Evolutionary conservation across 805 yeast genomes (phyloP).

Genomic region (Wickerhamomyces xylosicus): DNA sequence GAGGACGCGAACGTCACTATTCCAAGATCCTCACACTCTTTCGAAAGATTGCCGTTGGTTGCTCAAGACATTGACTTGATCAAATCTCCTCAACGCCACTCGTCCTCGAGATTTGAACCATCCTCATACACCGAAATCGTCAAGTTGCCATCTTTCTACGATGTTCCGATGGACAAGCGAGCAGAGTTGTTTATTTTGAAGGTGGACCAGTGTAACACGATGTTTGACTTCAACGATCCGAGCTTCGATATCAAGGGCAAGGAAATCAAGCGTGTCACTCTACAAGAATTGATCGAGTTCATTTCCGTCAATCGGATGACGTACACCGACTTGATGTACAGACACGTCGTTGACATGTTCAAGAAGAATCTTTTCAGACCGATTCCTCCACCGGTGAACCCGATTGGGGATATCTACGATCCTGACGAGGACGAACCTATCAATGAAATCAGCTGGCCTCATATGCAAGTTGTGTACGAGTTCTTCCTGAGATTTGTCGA

Average conservation of each 20-base stretch:
- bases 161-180: constrained; percentile 75
- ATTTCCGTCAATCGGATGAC: constrained; percentile 74
- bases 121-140: constrained; percentile 52
- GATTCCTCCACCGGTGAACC: constrained; percentile 96
- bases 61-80: constrained; percentile 73
- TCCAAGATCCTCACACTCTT: constrained; percentile 38
- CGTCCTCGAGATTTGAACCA: constrained; percentile 86
- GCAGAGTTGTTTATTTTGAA: constrained; percentile 75
- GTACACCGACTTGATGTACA: constrained; percentile 85
- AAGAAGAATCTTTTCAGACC: constrained; percentile 85
- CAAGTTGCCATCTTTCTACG: constrained; percentile 79
- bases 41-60: constrained; percentile 50
- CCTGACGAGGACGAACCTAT: constrained; percentile 99
- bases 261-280: constrained; percentile 78
- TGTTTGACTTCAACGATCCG: constrained; percentile 92
- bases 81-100: constrained; percentile 81
- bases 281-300: constrained; percentile 84
- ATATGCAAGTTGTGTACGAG: constrained; percentile 94
- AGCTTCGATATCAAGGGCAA: constrained; percentile 87
- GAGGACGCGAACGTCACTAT: constrained; percentile 15
- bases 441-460: constrained; percentile 95
- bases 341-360: constrained; percentile 83
- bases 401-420: constrained; percentile 90
- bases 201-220: constrained; percentile 87
- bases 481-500: constrained; percentile 88